Base-by-base conservation (phyloP, 768 basidiomycete genomes). In the Lactarius sp. region DNA sequence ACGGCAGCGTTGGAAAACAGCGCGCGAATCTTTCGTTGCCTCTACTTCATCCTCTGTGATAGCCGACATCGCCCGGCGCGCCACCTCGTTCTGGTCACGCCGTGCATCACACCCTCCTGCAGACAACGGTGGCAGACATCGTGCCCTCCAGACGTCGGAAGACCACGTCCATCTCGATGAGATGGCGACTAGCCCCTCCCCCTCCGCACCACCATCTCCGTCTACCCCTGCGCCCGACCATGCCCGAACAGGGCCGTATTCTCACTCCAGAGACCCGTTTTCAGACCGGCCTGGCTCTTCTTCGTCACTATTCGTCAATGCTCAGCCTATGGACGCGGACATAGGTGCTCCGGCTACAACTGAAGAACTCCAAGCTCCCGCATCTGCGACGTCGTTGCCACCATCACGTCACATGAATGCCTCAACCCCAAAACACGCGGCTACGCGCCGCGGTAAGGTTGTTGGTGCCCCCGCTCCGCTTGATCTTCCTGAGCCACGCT, bases 1-100 rank as follows among this genome's bases (percentile, higher is more conserved):
- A 70, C 81, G 87, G 20, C 85, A 85, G 68, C 81, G 88, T 62
- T 82, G 91, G 76, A 92, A 86, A 74, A 80, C 82, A 41, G 85
- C 82, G 3, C 81, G 91, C 60, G 86, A 85, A 60, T 85, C 86
- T 2, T 13, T 69, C 6, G 67, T 12, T 49, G 22, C 74, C 20
- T 41, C 68, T 31, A 49, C 71, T 10, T 51, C 68, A 20, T 69
- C 80, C 5, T 84, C 87, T 3, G 68, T 88, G n/a, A 72, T 90
- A 44, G 74, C 77, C 22, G 81, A 81, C 62, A 79, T 89, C 62
- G 81, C 84, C 39, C 80, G 80, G 56, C 80, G 83, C 34, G 85
- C 88, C 13, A 82, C 80, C 68, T 74, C 80, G 27, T 76, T 91
- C 4, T 85, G 86, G 81, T 71, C 81, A 4, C 73, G 60, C 75